Evolutionary conservation across 1,139 yeast genomes (phyloP).

Genomic region (Hanseniaspora uvarum): DNA sequence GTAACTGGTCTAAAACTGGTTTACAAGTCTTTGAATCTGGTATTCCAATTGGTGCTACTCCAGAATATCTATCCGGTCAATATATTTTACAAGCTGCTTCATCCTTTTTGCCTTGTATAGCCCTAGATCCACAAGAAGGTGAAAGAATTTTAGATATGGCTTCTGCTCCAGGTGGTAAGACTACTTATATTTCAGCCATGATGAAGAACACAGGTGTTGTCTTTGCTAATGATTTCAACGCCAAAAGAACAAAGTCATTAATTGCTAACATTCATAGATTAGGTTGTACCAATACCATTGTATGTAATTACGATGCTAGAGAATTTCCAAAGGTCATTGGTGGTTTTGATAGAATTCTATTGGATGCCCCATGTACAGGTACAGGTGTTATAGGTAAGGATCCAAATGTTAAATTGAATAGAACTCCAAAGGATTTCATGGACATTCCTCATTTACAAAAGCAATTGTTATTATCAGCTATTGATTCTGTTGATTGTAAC

Average conservation of each 20-base stretch:
- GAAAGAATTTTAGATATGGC: conserved; percentile 98
- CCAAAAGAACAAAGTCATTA: conserved; percentile 88
- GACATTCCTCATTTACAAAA: conserved; percentile 95
- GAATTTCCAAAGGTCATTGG: conserved; percentile 98
- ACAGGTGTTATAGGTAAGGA: conserved; percentile 98
- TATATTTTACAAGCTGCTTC: conserved; percentile 98
- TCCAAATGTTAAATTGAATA: conserved; percentile 82
- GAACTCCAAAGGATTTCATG: conserved; percentile 92
- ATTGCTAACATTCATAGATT: conserved; percentile 96
- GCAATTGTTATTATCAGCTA: conserved; percentile 84
- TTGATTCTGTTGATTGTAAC: conserved; percentile 90
- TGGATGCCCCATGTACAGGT: conserved; percentile 99
- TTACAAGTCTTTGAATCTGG: conserved; percentile 94
- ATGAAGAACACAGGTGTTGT: conserved; percentile 98
- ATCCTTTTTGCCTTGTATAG: conserved; percentile 95
- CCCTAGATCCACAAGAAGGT: conserved; percentile 88
- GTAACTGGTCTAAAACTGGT: conserved; percentile 97
- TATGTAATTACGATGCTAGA: conserved; percentile 95
- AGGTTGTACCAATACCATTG: conserved; percentile 93
- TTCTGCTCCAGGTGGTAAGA: conserved; percentile 99
- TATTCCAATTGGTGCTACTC: conserved; percentile 98
- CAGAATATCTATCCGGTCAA: conserved; percentile 96
- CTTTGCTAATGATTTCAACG: conserved; percentile 94
- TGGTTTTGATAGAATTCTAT: conserved; percentile 86
- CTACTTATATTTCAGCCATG: conserved; percentile 88